A percentile compares a stretch with the other conserved stretches of the same genome.
Conservation (phyloP, 2,329 filamentous ascomycete species). For the Chrysosporium keratinophilum region DNA sequence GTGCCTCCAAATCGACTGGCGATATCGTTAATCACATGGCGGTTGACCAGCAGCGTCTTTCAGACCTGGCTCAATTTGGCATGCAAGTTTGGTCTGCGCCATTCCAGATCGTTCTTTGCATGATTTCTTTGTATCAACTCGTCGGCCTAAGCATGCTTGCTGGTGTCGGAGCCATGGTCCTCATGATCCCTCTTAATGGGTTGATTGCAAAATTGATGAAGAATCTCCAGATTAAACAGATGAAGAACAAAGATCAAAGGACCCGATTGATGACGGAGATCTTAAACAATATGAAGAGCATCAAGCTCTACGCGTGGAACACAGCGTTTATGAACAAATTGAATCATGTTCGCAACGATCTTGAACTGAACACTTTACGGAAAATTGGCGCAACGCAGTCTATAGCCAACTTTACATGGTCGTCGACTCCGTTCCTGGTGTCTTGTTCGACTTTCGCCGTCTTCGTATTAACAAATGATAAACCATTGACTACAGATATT, state of each 20-base stretch:
- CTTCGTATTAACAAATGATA: constrained; percentile 74
- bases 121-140: constrained; percentile 91
- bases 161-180: constrained; percentile 84
- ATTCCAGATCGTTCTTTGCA: constrained; percentile 91
- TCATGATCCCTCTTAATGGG: constrained; percentile 96
- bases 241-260: constrained; percentile 97
- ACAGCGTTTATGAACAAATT: constrained; percentile 95
- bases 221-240: constrained; percentile 85
- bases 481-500: constrained; percentile 80
- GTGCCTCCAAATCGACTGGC: constrained; percentile 78
- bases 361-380: constrained; percentile 86
- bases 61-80: constrained; percentile 89
- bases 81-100: constrained; percentile 95
- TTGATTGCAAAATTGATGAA: constrained; percentile 84
- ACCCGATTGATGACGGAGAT: constrained; percentile 95
- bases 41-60: constrained; percentile 87
- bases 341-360: constrained; percentile 89
- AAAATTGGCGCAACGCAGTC: constrained; percentile 94
- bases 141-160: constrained; percentile 93
- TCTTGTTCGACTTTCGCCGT: constrained; percentile 94
- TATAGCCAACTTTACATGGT: constrained; percentile 96
- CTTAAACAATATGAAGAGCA: constrained; percentile 98
- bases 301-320: constrained; percentile 97
- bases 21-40: constrained; percentile 99
- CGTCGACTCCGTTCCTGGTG: constrained; percentile 90